Conservation (phyloP, 176 grass and related monocot species). For the Aegilops sharonensis region DNA sequence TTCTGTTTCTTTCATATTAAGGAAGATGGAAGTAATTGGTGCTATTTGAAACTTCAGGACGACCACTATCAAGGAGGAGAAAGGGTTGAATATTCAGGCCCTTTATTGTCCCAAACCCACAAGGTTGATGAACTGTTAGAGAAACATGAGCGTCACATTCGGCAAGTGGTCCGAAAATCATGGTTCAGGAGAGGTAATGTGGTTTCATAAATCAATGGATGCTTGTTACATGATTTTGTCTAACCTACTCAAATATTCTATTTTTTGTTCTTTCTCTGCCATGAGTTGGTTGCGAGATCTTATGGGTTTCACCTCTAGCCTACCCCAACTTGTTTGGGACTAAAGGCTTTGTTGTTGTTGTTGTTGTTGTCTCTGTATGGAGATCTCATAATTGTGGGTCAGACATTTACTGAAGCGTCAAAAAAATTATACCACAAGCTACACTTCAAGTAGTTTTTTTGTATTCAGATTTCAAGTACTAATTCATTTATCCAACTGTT, state of each 20-base stretch:
- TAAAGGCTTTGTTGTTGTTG: too few relatives aligned
- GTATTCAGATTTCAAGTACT: not conserved
- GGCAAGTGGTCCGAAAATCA: constrained; percentile 71
- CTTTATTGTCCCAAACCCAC: constrained; percentile 70
- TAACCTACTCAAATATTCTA: not conserved
- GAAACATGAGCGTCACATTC: constrained; percentile 83
- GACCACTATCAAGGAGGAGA: constrained; percentile 54
- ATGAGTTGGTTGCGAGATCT: too few relatives aligned
- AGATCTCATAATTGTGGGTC: not conserved
- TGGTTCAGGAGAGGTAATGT: constrained; percentile 88
- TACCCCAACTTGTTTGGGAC: too few relatives aligned
- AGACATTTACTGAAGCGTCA: not conserved
- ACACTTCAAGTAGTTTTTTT: not conserved
- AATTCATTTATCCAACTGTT: not conserved
- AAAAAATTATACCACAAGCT: not conserved
- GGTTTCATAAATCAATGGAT: not conserved
- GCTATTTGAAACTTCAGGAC: constrained; percentile 31
- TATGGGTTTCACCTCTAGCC: too few relatives aligned
- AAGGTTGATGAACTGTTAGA: constrained; percentile 89
- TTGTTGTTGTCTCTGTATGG: not conserved
- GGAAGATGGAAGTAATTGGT: not conserved
- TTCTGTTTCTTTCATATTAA: constrained; percentile 10
- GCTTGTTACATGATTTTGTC: not conserved
- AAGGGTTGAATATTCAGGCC: constrained; percentile 87
- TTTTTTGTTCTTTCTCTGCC: not conserved